Base-by-base conservation (phyloP, 2,329 filamentous ascomycete species). In the Cladosporium sp. region DNA sequence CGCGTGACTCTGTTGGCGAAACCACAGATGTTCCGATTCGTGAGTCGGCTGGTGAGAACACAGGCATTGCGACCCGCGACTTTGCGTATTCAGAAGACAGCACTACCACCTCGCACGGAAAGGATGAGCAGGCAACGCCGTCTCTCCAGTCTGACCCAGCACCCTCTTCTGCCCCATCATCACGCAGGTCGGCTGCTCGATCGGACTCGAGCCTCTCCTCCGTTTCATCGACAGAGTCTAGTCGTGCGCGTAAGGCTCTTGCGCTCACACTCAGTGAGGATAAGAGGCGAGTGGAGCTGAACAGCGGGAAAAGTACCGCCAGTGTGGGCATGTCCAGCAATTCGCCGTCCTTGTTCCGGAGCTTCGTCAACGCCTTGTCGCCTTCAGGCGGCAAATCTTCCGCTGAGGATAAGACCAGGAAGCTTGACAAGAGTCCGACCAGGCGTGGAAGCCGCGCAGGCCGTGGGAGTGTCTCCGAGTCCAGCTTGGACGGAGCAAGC, bases 211-310 rank as follows among this genome's bases (percentile, higher is more conserved):
- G 38, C 30, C 18, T 36, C 12, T 62, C 59, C 3, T 63, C 47
- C 21, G 49, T 55, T 3, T 63, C 60, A 26, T 63, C 60, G 2
- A 63, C 60, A 11, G 60, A 63, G n/a, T 55, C 60, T 3, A 63
- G 60, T 36, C 49, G 60, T 38, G 60, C 60, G 26, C n/a, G 49
- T 10, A 55, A 63, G 32, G 47, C 59, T 14, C 59, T 61, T 8
- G 44, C 44, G 24, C 32, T 41, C 47, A 41, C 30, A 12, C 47
- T 63, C 10, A 34, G 54, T 30, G 36, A 52, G 4, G 60, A 14
- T 2, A 63, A 55, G 3, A 21, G 5, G 14, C 34, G 44, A 4
- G 49, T 49, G 24, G 30, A 49, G 21, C 34, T 49, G 60, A 41
- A 36, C 7, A 28, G 12, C 4, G 32, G 44, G 7, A 63, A 55